Evolutionary conservation across 306 rosid genomes (phyloP), one percentile per base, ranked within the genome.

Genomic region (Bauhinia variegata): DNA sequence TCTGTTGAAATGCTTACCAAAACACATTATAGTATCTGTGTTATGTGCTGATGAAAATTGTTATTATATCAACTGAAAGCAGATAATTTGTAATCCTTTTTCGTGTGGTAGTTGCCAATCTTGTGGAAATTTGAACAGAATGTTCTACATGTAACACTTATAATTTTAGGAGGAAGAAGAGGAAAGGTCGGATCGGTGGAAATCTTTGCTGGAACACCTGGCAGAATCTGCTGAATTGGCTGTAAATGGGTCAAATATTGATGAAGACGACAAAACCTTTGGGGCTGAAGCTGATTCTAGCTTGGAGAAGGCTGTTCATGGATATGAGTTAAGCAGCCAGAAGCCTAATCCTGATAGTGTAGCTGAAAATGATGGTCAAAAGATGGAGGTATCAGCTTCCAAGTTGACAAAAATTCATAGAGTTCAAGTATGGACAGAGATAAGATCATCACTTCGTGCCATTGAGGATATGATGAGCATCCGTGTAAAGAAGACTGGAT

Each of bases 121-220:
- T 5, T 36, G 41, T 36, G 3, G 41, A 36, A 23, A 8, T 36
- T 36, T 36, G 56, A 49, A n/a, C 18, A 39, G 11, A 49, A 41
- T 67, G 41, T 72, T 65, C 60, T 15, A 43, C 67, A 60, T 59
- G 30, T 44, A 68, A 48, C 68, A 51, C 38, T 64, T 66, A 14
- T 54, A 13, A 36, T 73, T 82, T 85, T 83, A 95, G 99, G 99
- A 95, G 85, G 99, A 95, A 70, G 99, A 95, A 78, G 99, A 91
- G 77, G 99, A 95, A 80, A 88, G 99, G 80, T 88, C 99, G 17
- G 99, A 95, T 50, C 71, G 88, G 60, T 95, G 99, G 99, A 82
- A 63, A 5, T 77, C 81, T 42, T 88, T 95, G 82, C 79, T 95
- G 47, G 92, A 86, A 19, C 78, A 80, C 42, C 91, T 75, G 79